phyloP scores from a whole-genome alignment of 225 moss, liverwort and hornwort genomes.

The Bryoerythrophyllum caledonicum region DNA sequence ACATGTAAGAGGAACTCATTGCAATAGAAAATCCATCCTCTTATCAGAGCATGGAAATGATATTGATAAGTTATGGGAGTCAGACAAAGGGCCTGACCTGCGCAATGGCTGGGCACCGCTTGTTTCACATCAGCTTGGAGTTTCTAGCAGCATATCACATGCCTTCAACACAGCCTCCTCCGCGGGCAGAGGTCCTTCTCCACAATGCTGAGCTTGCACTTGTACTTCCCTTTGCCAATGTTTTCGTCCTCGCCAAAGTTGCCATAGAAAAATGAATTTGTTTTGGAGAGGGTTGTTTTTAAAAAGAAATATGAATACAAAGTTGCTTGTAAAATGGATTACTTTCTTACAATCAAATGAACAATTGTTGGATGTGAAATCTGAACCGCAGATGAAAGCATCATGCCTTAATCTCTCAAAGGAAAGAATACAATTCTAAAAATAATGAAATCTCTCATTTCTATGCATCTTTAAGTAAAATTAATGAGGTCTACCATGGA shows the following conservation, averaged over 20 bases:
- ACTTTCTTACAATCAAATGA: too few relatives aligned
- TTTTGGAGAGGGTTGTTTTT: too few relatives aligned
- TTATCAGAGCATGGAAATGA: neutral
- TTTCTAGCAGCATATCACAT: slow-evolving; percentile 6
- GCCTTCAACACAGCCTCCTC: neutral
- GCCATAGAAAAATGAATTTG: too few relatives aligned
- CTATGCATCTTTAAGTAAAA: too few relatives aligned
- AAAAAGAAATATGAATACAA: too few relatives aligned
- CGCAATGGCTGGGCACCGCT: neutral
- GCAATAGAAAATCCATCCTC: neutral
- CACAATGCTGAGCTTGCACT: neutral
- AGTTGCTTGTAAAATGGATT: too few relatives aligned
- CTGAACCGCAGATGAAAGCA: too few relatives aligned
- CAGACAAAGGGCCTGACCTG: slow-evolving; percentile 7
- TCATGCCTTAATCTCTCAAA: too few relatives aligned
- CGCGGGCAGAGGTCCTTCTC: neutral
- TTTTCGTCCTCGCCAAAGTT: neutral
- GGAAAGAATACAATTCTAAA: too few relatives aligned
- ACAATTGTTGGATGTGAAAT: too few relatives aligned
- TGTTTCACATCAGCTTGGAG: neutral
- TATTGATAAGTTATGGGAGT: slow-evolving; percentile 4
- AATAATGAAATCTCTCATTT: too few relatives aligned
- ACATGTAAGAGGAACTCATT: neutral
- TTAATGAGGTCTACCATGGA: too few relatives aligned
- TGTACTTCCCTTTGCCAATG: neutral